phyloP scores from a whole-genome alignment of 768 basidiomycete species.

The Mycena haematopus region DNA sequence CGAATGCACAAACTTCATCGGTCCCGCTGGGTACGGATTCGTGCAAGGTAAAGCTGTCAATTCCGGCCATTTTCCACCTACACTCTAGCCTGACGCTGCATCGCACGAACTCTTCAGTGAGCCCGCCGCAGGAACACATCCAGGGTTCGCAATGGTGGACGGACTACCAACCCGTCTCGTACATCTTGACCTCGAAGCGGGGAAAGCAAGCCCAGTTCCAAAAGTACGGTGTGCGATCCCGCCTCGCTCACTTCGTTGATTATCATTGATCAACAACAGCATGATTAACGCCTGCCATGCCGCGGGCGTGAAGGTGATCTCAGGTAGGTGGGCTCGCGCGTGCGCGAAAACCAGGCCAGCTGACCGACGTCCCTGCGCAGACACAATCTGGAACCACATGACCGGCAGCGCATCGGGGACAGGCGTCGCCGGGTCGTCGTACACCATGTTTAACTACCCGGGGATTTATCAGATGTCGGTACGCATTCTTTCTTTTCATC shows the following conservation, averaged over 20 bases:
- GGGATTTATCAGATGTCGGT: constrained; percentile 55
- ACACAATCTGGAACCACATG: constrained; percentile 76
- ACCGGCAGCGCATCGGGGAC: constrained; percentile 53
- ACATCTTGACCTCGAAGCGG: constrained; percentile 68
- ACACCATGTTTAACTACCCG: constrained; percentile 60
- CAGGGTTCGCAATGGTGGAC: constrained; percentile 76
- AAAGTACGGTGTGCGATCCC: constrained; percentile 31
- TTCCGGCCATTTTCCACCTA: background rate
- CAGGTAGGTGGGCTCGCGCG: constrained; percentile 40
- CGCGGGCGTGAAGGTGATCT: constrained; percentile 64
- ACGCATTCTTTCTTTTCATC: constrained; percentile 33
- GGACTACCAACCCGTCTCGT: constrained; percentile 74
- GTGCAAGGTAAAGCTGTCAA: constrained; percentile 38
- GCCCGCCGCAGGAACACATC: constrained; percentile 65
- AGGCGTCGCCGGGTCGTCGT: constrained; percentile 56
- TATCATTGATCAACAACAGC: constrained; percentile 30
- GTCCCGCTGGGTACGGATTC: constrained; percentile 51
- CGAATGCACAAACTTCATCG: constrained; percentile 52
- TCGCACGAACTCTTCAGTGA: constrained; percentile 33
- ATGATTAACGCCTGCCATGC: constrained; percentile 59
- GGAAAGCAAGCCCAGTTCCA: constrained; percentile 62
- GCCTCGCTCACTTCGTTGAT: constrained; percentile 13
- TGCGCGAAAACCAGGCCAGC: background rate
- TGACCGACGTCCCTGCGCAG: constrained; percentile 31
- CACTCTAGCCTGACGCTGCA: too few species aligned